Evolutionary conservation across 2,329 filamentous ascomycete genomes (phyloP), one percentile per base, ranked within the genome.

Genomic region (Beauveria medogensis): DNA sequence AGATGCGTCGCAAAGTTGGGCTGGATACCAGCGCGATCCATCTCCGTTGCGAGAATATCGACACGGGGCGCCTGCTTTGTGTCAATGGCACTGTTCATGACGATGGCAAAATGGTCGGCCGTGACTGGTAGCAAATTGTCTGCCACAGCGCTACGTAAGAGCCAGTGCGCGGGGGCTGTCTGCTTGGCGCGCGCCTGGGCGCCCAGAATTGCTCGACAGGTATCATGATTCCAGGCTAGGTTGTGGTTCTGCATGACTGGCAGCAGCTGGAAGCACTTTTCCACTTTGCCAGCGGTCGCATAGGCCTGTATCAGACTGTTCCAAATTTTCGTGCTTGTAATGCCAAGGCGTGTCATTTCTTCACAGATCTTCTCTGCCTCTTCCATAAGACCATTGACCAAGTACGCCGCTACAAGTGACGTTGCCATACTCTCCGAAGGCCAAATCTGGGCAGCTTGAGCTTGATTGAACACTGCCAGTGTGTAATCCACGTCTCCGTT

Each of bases 291-390:
- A 7, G 82, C 80, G 60, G 83, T 75, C 7, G 89, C 90, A 70
- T 91, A 82, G 63, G 88, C 83, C 60, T 82, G 79, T 5, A 97
- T 76, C 37, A 97, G 74, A 58, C 84, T 80, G 69, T 97, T 96
- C 90, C 90, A 97, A 69, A 91, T 83, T 37, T 80, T 77, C 2
- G 86, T 86, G 24, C 72, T 74, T 2, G 80, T 76, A 1, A 84
- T 80, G 20, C 78, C 74, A 63, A 79, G 77, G 14, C 73, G 72
- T 24, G 86, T 76, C 37, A 85, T 80, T 50, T 82, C 80, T 54
- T 81, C 56, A 50, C 72, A 75, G 28, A 77, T 68, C n/a, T 65
- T 67, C 61, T 75, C 70, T 0, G 75, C 76, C 43, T 76, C 75
- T 18, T 65, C 40, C 8, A 75, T 64, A 2, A 70, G 68, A 10